These are phyloP conservation scores for Boletus sp. DNA, from an alignment of 768 basidiomycete species.

Conservation along the genomic window DNA sequence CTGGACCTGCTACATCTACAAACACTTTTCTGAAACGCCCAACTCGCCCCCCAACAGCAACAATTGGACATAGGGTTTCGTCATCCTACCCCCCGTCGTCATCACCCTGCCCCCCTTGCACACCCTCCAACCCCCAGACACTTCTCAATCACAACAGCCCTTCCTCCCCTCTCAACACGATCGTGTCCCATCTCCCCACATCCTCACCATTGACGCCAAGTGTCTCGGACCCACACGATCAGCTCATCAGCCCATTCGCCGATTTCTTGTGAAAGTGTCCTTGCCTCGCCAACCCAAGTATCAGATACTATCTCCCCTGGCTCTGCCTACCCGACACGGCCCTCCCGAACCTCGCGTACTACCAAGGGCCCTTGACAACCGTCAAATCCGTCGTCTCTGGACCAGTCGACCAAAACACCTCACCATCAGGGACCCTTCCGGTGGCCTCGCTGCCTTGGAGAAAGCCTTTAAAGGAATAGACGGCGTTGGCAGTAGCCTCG, in stretches of 20 bases:
- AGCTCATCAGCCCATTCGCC: conserved; percentile 27
- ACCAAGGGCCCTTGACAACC: conserved; percentile 29
- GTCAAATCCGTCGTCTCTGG: conserved; percentile 24
- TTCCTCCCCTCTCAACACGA: conserved; percentile 6
- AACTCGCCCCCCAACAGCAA: not conserved
- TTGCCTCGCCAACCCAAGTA: conserved; percentile 16
- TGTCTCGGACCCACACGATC: conserved; percentile 27
- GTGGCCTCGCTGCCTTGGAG: conserved; percentile 21
- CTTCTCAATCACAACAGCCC: not conserved
- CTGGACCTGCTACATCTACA: conserved; percentile 41
- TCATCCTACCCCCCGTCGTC: conserved; percentile 7
- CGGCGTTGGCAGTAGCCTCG: conserved; percentile 7
- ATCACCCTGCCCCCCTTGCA: conserved; percentile 8
- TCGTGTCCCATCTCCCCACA: conserved; percentile 22
- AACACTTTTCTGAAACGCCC: conserved; percentile 18
- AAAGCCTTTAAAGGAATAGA: conserved; percentile 31
- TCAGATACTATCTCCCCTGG: conserved; percentile 30
- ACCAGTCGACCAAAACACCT: conserved; percentile 19
- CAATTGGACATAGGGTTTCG: conserved; percentile 17
- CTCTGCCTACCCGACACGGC: conserved; percentile 19
- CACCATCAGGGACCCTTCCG: conserved; percentile 24
- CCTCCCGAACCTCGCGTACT: conserved; percentile 19
- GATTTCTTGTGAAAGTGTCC: conserved; percentile 28
- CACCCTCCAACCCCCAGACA: conserved; percentile 1
- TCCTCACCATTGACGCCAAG: conserved; percentile 31